Evolutionary conservation across 2,329 filamentous ascomycete species (phyloP).

Genomic region (Coniochaeta prunicola): DNA sequence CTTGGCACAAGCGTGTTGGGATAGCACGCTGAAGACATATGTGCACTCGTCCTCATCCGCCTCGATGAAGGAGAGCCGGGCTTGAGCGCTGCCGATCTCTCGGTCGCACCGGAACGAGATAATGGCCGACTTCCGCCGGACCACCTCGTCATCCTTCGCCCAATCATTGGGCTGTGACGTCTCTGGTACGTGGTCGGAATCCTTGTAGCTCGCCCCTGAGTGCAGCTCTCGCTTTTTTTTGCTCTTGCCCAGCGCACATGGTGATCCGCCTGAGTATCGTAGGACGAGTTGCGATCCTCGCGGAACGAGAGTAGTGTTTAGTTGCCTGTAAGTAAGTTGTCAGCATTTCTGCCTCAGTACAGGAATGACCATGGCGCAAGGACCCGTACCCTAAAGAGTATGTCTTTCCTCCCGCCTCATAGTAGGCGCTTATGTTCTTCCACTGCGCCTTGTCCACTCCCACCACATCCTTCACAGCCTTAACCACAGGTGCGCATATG

Average conservation of each 20-base stretch:
- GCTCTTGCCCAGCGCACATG: constrained; percentile 49
- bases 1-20: constrained; percentile 68
- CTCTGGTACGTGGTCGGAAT: constrained; percentile 6
- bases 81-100: constrained; percentile 61
- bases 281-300: constrained; percentile 69
- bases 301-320: constrained; percentile 45
- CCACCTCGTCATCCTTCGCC: constrained; percentile 21
- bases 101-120: constrained; percentile 92
- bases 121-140: constrained; percentile 67
- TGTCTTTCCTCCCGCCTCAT: constrained; percentile 55
- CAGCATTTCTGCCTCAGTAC: constrained; percentile 2
- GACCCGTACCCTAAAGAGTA: constrained; percentile 68
- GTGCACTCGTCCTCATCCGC: constrained; percentile 80
- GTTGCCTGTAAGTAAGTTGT: constrained; percentile 31
- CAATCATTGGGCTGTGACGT: constrained; percentile 9
- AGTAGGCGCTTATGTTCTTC: constrained; percentile 75
- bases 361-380: constrained; percentile 1
- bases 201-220: constrained; percentile 24
- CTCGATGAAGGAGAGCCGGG: constrained; percentile 76
- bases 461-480: constrained; percentile 53
- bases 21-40: constrained; percentile 92
- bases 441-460: constrained; percentile 56
- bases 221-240: constrained; percentile 26
- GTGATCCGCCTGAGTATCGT: constrained; percentile 71
- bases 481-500: constrained; percentile 70